A percentile compares a stretch with the other conserved stretches of the same genome.
Conservation (phyloP, 176 grass and related monocot species). For the Microstegium vimineum region DNA sequence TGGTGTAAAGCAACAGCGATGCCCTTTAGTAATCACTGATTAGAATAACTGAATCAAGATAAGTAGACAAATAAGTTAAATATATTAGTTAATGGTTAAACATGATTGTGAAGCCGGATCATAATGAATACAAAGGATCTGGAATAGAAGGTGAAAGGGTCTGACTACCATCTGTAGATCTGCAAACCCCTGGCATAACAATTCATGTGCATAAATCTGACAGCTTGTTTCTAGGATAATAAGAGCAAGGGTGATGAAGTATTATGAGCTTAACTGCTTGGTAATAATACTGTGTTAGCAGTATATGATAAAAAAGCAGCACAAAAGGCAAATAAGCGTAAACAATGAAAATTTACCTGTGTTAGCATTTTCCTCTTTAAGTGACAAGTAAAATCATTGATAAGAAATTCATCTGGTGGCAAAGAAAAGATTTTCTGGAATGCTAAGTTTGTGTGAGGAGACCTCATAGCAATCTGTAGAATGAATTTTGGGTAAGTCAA, state of each 20-base stretch:
- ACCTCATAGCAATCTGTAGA: constrained; percentile 84
- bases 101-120: not conserved
- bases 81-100: constrained; percentile 3
- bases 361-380: constrained; percentile 93
- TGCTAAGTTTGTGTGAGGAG: constrained; percentile 77
- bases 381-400: constrained; percentile 99
- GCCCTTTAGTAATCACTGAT: not conserved
- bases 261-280: not conserved
- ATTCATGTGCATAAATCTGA: not conserved
- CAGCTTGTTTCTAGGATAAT: not conserved
- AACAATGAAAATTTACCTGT: constrained; percentile 43
- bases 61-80: not conserved
- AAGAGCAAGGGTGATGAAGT: not conserved
- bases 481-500: constrained; percentile 11
- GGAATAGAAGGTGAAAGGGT: not conserved
- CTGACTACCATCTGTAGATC: not conserved
- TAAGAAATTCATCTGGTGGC: constrained; percentile 94
- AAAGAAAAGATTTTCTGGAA: constrained; percentile 93
- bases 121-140: not conserved
- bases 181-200: not conserved
- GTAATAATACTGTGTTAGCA: too few species aligned
- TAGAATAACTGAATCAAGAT: not conserved
- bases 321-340: not conserved
- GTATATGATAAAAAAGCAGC: not conserved
- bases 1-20: not conserved